Evolutionary conservation across 192 early-diverging fungal genomes (phyloP).

Genomic region (Umbelopsis ramanniana): DNA sequence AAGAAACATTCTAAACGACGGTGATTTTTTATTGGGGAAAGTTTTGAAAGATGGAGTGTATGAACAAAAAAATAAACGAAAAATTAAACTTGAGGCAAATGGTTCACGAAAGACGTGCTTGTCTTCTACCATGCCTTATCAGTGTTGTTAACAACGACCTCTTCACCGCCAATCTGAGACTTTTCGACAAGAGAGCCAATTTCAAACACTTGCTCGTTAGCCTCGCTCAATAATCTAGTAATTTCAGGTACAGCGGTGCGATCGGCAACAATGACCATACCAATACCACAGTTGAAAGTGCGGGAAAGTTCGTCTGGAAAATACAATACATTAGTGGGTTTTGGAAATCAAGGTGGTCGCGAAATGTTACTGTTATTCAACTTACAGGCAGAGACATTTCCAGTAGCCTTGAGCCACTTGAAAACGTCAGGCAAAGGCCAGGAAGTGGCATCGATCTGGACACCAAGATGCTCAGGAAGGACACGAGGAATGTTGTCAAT

Average conservation of each 20-base stretch:
- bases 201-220: slow-evolving; percentile 70
- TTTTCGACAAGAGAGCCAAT: slow-evolving; percentile 69
- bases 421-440: slow-evolving; percentile 89
- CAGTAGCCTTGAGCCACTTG: slow-evolving; percentile 89
- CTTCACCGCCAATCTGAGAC: slow-evolving; percentile 53
- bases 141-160: slow-evolving; percentile 50
- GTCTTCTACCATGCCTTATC: slow-evolving; percentile 35
- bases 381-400: slow-evolving; percentile 70
- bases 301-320: slow-evolving; percentile 82
- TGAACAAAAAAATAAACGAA: slow-evolving; percentile 1
- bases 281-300: slow-evolving; percentile 99
- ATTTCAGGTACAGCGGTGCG: slow-evolving; percentile 64
- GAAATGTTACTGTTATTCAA: slow-evolving; percentile 7
- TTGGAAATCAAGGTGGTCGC: too few species aligned
- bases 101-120: not conserved
- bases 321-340: too few species aligned
- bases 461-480: slow-evolving; percentile 83
- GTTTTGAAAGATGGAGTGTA: not conserved
- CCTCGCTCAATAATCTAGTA: slow-evolving; percentile 55
- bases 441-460: slow-evolving; percentile 87
- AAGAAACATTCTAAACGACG: not conserved
- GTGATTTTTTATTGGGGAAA: not conserved
- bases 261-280: slow-evolving; percentile 92
- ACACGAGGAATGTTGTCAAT: slow-evolving; percentile 97
- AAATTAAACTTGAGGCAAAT: not conserved